A percentile compares a stretch with the other conserved stretches of the same genome.
Evolutionary conservation across 768 basidiomycete species (phyloP).

Genomic region (Psilocybe tampanensis): DNA sequence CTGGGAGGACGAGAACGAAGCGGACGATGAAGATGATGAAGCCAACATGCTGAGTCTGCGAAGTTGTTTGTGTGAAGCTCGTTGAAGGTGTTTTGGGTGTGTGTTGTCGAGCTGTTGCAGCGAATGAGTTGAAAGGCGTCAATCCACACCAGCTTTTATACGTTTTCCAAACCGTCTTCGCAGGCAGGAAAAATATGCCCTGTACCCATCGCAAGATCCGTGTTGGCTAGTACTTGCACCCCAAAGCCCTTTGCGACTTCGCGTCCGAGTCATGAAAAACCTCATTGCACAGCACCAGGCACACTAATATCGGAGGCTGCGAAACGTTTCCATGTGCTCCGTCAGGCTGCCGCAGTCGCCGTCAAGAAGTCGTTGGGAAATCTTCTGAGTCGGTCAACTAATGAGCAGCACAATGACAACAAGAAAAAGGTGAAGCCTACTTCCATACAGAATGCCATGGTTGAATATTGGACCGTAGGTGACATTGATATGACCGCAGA

Average conservation of each 20-base stretch:
- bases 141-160: constrained; percentile 2
- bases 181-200: background rate
- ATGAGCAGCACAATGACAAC: too few species aligned
- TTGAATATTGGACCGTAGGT: too few species aligned
- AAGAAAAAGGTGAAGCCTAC: too few species aligned
- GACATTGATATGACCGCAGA: too few species aligned
- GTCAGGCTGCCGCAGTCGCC: constrained; percentile 6
- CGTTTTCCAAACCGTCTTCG: background rate
- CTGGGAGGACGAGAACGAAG: constrained; percentile 4
- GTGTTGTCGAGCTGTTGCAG: background rate
- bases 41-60: constrained; percentile 4
- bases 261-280: constrained; percentile 4
- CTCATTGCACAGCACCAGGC: constrained; percentile 1
- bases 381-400: too few species aligned
- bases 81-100: background rate
- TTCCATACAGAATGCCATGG: too few species aligned
- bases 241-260: background rate
- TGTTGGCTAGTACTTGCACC: background rate
- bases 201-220: constrained; percentile 1
- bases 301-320: background rate
- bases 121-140: background rate
- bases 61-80: background rate
- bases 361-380: too few species aligned
- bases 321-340: background rate
- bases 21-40: constrained; percentile 11